Evolutionary conservation across 257 asterid species (phyloP).

Genomic region (Hygrophila difformis): DNA sequence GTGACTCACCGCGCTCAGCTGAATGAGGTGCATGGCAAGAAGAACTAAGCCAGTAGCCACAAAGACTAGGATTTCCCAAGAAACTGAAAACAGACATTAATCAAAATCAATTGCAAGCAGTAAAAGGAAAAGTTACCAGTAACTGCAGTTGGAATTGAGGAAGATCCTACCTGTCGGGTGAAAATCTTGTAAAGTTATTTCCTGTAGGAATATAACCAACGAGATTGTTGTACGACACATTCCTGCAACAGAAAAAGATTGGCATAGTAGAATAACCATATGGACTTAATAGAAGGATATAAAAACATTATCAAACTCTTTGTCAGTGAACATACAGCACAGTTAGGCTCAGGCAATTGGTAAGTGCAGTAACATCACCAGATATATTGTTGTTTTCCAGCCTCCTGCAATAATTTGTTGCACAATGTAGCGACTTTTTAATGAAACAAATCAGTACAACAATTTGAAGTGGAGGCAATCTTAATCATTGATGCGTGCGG

Average conservation of each 20-base stretch:
- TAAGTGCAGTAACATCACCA: constrained; percentile 63
- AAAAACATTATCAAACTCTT: not conserved
- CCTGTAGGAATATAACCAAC: constrained; percentile 75
- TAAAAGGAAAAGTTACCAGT: not conserved
- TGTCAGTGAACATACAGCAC: constrained; percentile 48
- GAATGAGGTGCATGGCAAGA: constrained; percentile 51
- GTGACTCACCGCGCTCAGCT: constrained; percentile 58
- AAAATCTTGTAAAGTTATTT: constrained; percentile 83
- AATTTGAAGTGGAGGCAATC: too few relatives aligned
- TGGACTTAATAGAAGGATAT: not conserved
- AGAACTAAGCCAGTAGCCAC: constrained; percentile 75
- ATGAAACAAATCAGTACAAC: too few relatives aligned
- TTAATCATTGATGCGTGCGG: too few relatives aligned
- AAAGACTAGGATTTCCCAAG: constrained; percentile 75
- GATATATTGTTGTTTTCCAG: constrained; percentile 77
- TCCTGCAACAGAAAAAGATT: constrained; percentile 33
- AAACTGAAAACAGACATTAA: constrained; percentile 30
- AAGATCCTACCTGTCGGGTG: constrained; percentile 52
- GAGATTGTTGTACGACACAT: constrained; percentile 78
- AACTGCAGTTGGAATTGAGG: not conserved
- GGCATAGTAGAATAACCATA: not conserved
- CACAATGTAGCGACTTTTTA: too few relatives aligned
- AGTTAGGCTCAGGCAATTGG: constrained; percentile 64
- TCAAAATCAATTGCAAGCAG: not conserved
- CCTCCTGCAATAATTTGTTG: constrained; percentile 30